Evolutionary conservation across 108 stramenopile species (phyloP).

Genomic region (Cyclotella kingstonii): DNA sequence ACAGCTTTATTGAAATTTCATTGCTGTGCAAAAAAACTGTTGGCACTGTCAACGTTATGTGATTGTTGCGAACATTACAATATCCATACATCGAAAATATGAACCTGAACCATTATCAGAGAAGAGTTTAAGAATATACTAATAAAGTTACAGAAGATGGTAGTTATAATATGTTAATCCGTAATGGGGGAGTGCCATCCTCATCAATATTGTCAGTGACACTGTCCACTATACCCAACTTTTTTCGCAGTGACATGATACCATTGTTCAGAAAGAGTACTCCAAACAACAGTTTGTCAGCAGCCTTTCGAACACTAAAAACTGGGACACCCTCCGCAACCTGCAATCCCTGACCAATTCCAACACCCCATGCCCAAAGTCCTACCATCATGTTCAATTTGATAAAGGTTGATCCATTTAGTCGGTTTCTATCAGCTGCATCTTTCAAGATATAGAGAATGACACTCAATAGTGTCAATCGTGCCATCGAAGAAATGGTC

Average conservation of each 20-base stretch:
- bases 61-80: too few relatives aligned
- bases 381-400: conserved; percentile 36
- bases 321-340: too few relatives aligned
- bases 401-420: conserved; percentile 32
- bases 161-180: conserved; percentile 12
- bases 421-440: conserved; percentile 24
- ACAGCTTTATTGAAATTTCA: too few relatives aligned
- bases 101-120: too few relatives aligned
- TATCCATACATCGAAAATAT: too few relatives aligned
- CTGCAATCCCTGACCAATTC: conserved; percentile 22
- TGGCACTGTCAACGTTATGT: too few relatives aligned
- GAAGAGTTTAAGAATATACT: too few relatives aligned
- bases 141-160: too few relatives aligned
- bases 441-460: conserved; percentile 43
- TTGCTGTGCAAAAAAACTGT: too few relatives aligned
- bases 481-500: conserved; percentile 37
- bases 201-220: conserved; percentile 15
- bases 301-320: conserved; percentile 26
- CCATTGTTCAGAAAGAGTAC: conserved; percentile 28
- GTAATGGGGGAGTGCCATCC: conserved; percentile 29
- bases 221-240: conserved; percentile 22
- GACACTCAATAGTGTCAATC: conserved; percentile 29
- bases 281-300: conserved; percentile 32
- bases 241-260: conserved; percentile 13
- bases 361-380: conserved; percentile 34